Evolutionary conservation across 1,284 basidiomycete genomes (phyloP), one percentile per base, ranked within the genome.

Genomic region (Volvariella volvacea): DNA sequence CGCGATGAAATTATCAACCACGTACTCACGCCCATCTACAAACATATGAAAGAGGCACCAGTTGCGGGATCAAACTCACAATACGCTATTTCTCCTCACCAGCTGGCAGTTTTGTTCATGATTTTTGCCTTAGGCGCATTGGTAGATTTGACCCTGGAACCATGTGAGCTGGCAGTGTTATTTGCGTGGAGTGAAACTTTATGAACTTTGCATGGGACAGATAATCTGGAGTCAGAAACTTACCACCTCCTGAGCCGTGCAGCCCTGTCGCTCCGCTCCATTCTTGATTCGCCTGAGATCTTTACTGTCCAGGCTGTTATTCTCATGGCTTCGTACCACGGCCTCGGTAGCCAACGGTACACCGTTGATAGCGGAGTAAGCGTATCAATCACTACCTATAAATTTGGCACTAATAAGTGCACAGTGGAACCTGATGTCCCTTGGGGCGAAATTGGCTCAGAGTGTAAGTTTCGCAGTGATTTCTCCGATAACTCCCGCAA

Each of bases 1-100:
- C 72, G 82, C 10, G 82, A 83, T 47, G 81, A 84, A 50, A 68
- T 84, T 32, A 73, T 84, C 32, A 70, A 84, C 48, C 80, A 83
- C 19, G 69, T 78, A 28, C 58, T 84, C 40, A 65, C 67, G 0
- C 79, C 80, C 0, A 67, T 79, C 10, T 84, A 84, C 58, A 76
- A 74, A 48, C 62, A 65, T 22, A 53, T 71, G 10, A 75, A 73
- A 49, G 69, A 73, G 39, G 62, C 64, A 33, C 59, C 64, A 42
- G 48, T 49, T 22, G 56, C 53, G n/a, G 63, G 54, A 39, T 44
- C 48, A 7, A 22, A 56, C 47, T 30, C 42, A 58, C 25, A 48
- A 57, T 42, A 57, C 57, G 4, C 53, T 73, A 32, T 70, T 68
- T 28, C 68, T 8, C 70, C 71, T 1, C 78, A 78, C 43, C 71